phyloP scores from a whole-genome alignment of 208 protist species.

The Leishmania aethiopica region DNA sequence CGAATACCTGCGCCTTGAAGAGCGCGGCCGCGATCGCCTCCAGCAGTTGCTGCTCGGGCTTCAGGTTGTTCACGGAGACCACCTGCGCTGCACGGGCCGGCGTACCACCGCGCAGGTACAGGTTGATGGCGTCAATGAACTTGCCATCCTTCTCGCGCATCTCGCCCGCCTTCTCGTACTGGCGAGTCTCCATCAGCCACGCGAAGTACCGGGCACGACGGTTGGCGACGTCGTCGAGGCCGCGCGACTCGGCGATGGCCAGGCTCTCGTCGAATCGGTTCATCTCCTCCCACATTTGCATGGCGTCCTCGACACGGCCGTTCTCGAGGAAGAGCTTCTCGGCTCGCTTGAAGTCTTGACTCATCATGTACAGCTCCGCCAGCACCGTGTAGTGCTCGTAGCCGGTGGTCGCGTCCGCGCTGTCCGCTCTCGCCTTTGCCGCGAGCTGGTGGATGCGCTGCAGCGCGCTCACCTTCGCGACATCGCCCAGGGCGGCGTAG shows the following conservation, averaged over 20 bases:
- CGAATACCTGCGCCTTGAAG: slow-evolving; percentile 93
- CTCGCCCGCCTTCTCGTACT: slow-evolving; percentile 96
- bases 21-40: slow-evolving; percentile 95
- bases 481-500: slow-evolving; percentile 95
- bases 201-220: slow-evolving; percentile 92
- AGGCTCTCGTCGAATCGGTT: slow-evolving; percentile 94
- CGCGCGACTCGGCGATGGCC: slow-evolving; percentile 81
- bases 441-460: slow-evolving; percentile 89
- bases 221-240: slow-evolving; percentile 85
- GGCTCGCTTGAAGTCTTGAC: slow-evolving; percentile 92
- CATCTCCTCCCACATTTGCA: slow-evolving; percentile 97
- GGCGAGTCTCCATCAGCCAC: slow-evolving; percentile 95
- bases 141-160: slow-evolving; percentile 95
- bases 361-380: slow-evolving; percentile 89
- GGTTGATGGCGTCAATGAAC: slow-evolving; percentile 94
- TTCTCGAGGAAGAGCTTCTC: slow-evolving; percentile 96
- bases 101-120: slow-evolving; percentile 95
- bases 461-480: slow-evolving; percentile 93
- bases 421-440: slow-evolving; percentile 52
- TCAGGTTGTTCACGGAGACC: slow-evolving; percentile 83
- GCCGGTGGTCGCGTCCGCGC: slow-evolving; percentile 62
- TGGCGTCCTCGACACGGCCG: slow-evolving; percentile 92
- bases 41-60: slow-evolving; percentile 89
- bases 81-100: slow-evolving; percentile 93
- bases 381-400: slow-evolving; percentile 93